Evolutionary conservation across 371 early-diverging fungal species (phyloP).

Genomic region (Mucor ambiguus): DNA sequence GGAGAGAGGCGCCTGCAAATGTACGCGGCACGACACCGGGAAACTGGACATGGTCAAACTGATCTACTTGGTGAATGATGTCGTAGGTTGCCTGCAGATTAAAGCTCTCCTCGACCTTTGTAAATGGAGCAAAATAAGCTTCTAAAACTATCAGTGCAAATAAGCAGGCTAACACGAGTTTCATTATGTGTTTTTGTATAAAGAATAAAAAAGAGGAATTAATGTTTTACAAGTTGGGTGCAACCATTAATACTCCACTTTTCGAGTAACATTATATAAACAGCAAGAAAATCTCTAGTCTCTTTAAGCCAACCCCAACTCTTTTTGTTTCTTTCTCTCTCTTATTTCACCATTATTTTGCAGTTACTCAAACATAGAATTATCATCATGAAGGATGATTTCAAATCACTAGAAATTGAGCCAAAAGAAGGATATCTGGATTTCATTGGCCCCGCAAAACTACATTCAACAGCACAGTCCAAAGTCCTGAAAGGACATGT

Average conservation of each 20-base stretch:
- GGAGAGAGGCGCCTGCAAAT: conserved; percentile 76
- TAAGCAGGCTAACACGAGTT: conserved; percentile 29
- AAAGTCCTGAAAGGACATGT: conserved; percentile 38
- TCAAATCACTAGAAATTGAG: conserved; percentile 42
- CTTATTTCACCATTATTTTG: background rate
- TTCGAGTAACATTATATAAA: conserved; percentile 11
- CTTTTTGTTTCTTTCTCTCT: background rate
- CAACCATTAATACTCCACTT: conserved; percentile 7
- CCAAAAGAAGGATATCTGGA: conserved; percentile 40
- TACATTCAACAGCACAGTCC: conserved; percentile 17
- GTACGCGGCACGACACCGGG: conserved; percentile 96
- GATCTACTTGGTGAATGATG: conserved; percentile 60
- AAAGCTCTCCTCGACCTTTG: conserved; percentile 97
- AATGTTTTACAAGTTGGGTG: conserved; percentile 21
- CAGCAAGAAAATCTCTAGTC: conserved; percentile 1
- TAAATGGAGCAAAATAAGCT: conserved; percentile 70
- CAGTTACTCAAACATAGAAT: conserved; percentile 15
- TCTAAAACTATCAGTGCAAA: conserved; percentile 45
- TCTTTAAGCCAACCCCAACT: background rate
- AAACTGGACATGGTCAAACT: conserved; percentile 82
- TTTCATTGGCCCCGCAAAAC: conserved; percentile 40
- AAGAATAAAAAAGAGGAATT: conserved; percentile 12
- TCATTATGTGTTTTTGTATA: conserved; percentile 25
- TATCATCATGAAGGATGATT: conserved; percentile 42
- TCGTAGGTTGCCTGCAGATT: conserved; percentile 93